Conservation (phyloP, 2,329 filamentous ascomycete genomes). For the Onygenales sp. region DNA sequence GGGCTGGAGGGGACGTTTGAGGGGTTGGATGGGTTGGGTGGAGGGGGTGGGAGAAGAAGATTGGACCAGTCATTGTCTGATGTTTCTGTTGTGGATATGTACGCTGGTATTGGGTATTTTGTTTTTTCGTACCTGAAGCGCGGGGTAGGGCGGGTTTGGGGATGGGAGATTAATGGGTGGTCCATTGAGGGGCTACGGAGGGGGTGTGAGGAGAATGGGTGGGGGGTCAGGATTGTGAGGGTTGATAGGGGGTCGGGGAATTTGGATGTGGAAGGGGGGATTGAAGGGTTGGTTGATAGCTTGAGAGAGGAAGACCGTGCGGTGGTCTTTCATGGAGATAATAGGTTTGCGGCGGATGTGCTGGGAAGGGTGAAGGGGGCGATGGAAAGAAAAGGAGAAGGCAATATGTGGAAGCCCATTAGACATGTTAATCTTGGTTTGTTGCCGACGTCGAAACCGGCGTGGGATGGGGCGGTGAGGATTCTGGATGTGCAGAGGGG, state of each 20-base stretch:
- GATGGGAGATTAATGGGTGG: conserved; percentile 88
- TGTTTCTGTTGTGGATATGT: conserved; percentile 59
- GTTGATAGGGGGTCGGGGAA: conserved; percentile 27
- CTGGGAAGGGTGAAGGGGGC: conserved; percentile 23
- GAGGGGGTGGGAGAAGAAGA: conserved; percentile 4
- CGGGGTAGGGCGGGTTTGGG: conserved; percentile 60
- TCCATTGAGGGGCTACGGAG: conserved; percentile 72
- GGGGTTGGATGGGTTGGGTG: conserved; percentile 17
- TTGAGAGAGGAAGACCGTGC: conserved; percentile 44
- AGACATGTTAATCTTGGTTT: conserved; percentile 52
- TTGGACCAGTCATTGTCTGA: conserved; percentile 17
- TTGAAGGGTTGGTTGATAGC: conserved; percentile 23
- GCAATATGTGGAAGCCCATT: conserved; percentile 24
- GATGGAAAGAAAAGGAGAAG: conserved; percentile 21
- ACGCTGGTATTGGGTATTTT: conserved; percentile 92
- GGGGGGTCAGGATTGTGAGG: conserved; percentile 49
- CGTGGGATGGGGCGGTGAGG: conserved; percentile 41
- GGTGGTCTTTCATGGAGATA: conserved; percentile 61
- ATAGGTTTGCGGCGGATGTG: conserved; percentile 43
- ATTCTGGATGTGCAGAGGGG: conserved; percentile 36
- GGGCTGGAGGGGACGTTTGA: conserved; percentile 29
- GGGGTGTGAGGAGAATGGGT: conserved; percentile 62
- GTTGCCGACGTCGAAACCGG: conserved; percentile 41
- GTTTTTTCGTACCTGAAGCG: conserved; percentile 69
- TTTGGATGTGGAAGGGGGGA: conserved; percentile 7